Evolutionary conservation across 192 early-diverging fungal genomes (phyloP), one percentile per base, ranked within the genome.

Genomic region (Coemansia sp.): DNA sequence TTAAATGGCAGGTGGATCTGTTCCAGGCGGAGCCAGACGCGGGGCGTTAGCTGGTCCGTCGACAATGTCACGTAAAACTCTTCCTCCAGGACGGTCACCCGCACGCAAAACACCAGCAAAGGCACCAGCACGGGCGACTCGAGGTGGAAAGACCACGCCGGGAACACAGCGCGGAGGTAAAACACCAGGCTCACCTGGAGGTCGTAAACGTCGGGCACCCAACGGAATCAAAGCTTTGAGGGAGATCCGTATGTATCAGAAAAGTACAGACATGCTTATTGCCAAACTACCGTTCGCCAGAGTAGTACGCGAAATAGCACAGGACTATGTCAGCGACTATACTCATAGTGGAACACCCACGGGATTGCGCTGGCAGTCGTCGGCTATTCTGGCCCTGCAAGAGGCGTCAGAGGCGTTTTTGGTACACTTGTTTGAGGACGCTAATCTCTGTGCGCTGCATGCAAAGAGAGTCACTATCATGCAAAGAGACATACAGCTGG

Each of bases 391-490:
- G 78, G 93, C 94, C 20, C 77, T 93, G 13, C 92, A 95, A 76
- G 94, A 94, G 70, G 90, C 92, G 2, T 76, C 91, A 2, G 94
- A 94, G 75, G 91, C 91, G 20, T 97, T 87, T 72, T 65, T 94
- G 78, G 91, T 95, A 6, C 93, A 93, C 77, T 72, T 94, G 63
- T 93, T 95, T 79, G 94, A 97, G 77, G 95, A 96, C 70, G 91
- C 95, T 24, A 97, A 97, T 72, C 80, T 97, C 29, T 95, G 94
- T 63, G 95, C 95, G 0, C 92, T 97, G 64, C 95, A 97, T 66
- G 95, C 94, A n/a, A 96, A 96, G 75, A 86, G 95, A 8, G 95
- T 97, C 10, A 97, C 95, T 5, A 87, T 97, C 40, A 95, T 95
- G 95, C 91, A 93, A 62, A 89, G 91, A 51, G 95, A 97, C 73